Percentiles rank a stretch among this genome's conserved stretches.
These are phyloP conservation scores for Rubia tinctorum DNA, from an alignment of 305 asterid species.

Conservation along the genomic window DNA sequence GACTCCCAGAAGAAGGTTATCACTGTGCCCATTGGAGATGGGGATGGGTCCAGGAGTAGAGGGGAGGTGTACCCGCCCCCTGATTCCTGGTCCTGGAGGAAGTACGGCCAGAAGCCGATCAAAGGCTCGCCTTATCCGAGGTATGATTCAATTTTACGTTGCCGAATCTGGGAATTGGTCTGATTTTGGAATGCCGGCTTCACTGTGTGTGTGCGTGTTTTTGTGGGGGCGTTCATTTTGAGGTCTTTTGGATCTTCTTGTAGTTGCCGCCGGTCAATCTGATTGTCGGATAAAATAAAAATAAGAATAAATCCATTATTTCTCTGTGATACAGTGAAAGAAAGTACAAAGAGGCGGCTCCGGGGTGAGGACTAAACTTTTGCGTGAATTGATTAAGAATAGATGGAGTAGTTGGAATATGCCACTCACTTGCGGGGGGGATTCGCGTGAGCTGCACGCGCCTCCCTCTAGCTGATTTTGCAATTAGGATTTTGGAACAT, in stretches of 20 bases:
- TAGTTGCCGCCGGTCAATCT: slow-evolving; percentile 13
- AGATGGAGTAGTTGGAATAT: slow-evolving; percentile 30
- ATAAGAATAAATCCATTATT: not conserved
- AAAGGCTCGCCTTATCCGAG: slow-evolving; percentile 87
- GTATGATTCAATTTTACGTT: slow-evolving; percentile 28
- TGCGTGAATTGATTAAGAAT: slow-evolving; percentile 12
- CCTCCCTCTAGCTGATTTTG: not conserved
- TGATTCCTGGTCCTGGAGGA: slow-evolving; percentile 94
- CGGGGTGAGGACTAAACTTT: slow-evolving; percentile 15
- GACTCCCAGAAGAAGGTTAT: slow-evolving; percentile 57
- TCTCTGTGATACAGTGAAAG: slow-evolving; percentile 5
- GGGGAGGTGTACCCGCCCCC: slow-evolving; percentile 81
- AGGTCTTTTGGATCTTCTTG: slow-evolving; percentile 12
- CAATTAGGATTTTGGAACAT: slow-evolving; percentile 10
- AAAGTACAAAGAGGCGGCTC: slow-evolving; percentile 21
- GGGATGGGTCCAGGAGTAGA: slow-evolving; percentile 56
- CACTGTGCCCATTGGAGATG: slow-evolving; percentile 51
- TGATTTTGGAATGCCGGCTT: slow-evolving; percentile 2
- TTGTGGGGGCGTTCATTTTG: not conserved
- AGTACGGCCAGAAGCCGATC: slow-evolving; percentile 83
- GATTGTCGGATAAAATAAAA: not conserved
- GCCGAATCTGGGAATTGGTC: slow-evolving; percentile 11
- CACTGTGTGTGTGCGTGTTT: not conserved
- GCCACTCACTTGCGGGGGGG: slow-evolving; percentile 13
- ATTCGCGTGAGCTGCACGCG: not conserved